Conservation (phyloP, 2,329 filamentous ascomycete genomes). For the Simplicillium aogashimaense region DNA sequence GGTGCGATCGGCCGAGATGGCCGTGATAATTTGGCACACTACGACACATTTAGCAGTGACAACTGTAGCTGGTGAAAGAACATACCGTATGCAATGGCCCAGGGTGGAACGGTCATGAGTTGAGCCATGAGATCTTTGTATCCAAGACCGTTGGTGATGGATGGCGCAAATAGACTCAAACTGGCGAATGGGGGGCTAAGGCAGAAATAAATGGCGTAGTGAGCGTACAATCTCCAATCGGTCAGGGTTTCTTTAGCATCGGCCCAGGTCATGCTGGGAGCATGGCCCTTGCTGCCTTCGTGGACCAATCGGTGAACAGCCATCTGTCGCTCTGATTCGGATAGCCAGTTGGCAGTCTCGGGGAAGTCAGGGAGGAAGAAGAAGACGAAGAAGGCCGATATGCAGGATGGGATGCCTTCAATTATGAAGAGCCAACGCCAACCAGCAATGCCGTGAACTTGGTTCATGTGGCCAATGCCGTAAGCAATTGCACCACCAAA, state of each 20-base stretch:
- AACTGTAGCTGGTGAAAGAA: conserved; percentile 1
- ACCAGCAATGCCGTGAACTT: conserved; percentile 46
- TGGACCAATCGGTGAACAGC: conserved; percentile 30
- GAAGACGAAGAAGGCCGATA: conserved; percentile 52
- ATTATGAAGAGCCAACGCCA: conserved; percentile 61
- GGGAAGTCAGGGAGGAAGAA: conserved; percentile 62
- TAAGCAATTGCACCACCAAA: conserved; percentile 66
- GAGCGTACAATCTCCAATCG: conserved; percentile 58
- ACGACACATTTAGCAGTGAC: conserved; percentile 2
- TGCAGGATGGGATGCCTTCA: conserved; percentile 54
- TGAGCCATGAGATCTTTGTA: conserved; percentile 46
- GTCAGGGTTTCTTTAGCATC: conserved; percentile 62
- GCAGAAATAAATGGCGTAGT: conserved; percentile 46
- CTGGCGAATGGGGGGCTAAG: conserved; percentile 46
- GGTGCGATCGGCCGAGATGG: conserved; percentile 54
- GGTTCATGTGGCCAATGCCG: conserved; percentile 62
- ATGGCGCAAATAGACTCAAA: conserved; percentile 52
- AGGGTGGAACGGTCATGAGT: conserved; percentile 57
- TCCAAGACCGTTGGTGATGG: conserved; percentile 44
- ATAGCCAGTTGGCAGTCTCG: conserved; percentile 54
- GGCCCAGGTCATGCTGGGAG: conserved; percentile 51
- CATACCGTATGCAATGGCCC: conserved; percentile 46
- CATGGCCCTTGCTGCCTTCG: conserved; percentile 44
- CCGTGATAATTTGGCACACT: conserved; percentile 30
- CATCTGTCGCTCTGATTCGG: conserved; percentile 47